phyloP scores from a whole-genome alignment of 176 grass and related monocot species.

The Luzula sylvatica region DNA sequence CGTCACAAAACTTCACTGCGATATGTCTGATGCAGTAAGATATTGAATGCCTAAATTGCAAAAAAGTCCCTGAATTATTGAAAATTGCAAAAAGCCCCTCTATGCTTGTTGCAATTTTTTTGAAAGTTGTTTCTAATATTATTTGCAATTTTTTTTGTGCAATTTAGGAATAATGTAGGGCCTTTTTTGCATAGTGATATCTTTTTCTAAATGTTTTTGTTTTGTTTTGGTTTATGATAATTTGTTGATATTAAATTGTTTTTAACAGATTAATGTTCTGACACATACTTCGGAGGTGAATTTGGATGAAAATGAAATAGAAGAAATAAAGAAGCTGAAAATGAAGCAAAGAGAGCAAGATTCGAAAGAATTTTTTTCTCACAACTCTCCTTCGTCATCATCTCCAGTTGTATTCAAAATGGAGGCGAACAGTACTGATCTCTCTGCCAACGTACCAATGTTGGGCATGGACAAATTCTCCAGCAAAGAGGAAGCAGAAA shows the following conservation, averaged over 20 bases:
- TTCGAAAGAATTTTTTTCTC: slow-evolving; percentile 17
- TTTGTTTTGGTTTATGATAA: background rate
- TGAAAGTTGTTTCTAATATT: background rate
- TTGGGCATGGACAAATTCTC: no score
- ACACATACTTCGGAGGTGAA: slow-evolving; percentile 47
- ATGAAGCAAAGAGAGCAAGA: slow-evolving; percentile 36
- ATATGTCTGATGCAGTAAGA: slow-evolving; percentile 72
- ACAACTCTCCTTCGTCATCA: background rate
- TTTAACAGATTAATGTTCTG: slow-evolving; percentile 62
- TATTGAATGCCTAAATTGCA: slow-evolving; percentile 3
- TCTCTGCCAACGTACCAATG: background rate
- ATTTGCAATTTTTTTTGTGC: background rate
- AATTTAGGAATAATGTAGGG: background rate
- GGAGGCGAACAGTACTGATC: slow-evolving; percentile 6
- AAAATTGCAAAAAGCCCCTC: background rate
- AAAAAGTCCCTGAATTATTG: background rate
- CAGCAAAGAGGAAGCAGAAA: background rate
- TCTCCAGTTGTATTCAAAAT: slow-evolving; percentile 15
- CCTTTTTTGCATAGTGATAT: background rate
- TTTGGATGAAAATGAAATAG: background rate
- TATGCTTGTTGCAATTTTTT: background rate
- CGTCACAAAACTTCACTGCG: slow-evolving; percentile 92
- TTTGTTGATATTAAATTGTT: slow-evolving; percentile 9
- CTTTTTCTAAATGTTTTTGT: background rate
- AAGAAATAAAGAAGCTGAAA: slow-evolving; percentile 31